phyloP scores from a whole-genome alignment of 192 early-diverging fungal species.

The Linnemannia exigua region DNA sequence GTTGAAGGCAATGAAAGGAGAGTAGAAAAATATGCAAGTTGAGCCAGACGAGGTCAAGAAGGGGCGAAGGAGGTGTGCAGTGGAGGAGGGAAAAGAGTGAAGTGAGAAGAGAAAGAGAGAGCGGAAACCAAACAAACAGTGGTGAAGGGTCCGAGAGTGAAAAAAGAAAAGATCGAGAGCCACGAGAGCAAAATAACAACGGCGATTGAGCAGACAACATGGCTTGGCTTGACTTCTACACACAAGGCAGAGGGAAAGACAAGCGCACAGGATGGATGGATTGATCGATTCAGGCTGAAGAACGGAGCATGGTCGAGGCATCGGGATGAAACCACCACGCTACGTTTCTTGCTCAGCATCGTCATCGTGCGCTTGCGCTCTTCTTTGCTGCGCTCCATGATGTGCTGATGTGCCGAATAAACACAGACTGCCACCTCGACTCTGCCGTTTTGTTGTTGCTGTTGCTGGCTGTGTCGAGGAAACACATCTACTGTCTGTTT shows the following conservation, averaged over 20 bases:
- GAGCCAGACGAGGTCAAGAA: background rate
- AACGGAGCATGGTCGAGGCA: no score
- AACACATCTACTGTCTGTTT: no score
- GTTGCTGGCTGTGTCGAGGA: no score
- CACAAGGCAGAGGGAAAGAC: background rate
- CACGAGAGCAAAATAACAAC: background rate
- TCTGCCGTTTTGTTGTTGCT: no score
- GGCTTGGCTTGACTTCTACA: background rate
- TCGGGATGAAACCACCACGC: no score
- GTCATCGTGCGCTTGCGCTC: no score
- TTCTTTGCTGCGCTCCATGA: no score
- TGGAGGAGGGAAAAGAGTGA: background rate
- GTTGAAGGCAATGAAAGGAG: background rate
- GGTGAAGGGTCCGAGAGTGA: background rate
- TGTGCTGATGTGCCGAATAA: no score
- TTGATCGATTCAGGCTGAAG: no score
- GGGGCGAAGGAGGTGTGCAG: background rate
- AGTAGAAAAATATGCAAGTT: background rate
- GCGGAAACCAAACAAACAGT: background rate
- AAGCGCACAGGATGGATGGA: no score
- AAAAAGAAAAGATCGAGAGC: background rate
- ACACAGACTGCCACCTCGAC: no score
- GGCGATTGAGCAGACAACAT: background rate
- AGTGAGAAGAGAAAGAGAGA: background rate
- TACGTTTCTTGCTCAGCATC: no score